These are phyloP conservation scores for Penicillium corylophilum DNA, from an alignment of 2,329 filamentous ascomycete genomes.

Conservation along the genomic window DNA sequence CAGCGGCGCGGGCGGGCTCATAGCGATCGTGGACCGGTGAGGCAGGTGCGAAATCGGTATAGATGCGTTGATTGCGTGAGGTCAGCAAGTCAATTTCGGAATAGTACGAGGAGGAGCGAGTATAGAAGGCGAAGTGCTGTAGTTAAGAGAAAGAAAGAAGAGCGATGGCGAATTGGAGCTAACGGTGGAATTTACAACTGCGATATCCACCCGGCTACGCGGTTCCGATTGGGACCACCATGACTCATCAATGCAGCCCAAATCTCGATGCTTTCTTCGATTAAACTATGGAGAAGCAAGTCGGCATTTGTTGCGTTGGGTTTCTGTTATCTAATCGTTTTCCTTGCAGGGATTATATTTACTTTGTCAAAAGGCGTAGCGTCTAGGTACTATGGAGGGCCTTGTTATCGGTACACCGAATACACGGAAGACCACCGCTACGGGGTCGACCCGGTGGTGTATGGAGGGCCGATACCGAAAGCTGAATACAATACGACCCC, in stretches of 20 bases:
- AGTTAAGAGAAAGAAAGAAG: not conserved
- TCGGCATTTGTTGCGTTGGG: not conserved
- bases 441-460: conserved; percentile 2
- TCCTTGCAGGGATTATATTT: not conserved
- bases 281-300: conserved; percentile 1
- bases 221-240: conserved; percentile 7
- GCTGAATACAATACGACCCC: conserved; percentile 15
- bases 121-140: not conserved
- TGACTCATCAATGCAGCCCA: conserved; percentile 17
- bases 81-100: not conserved
- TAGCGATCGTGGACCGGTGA: conserved; percentile 5
- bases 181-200: conserved; percentile 12
- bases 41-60: not conserved
- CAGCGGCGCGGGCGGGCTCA: conserved; percentile 28
- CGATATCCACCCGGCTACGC: conserved; percentile 12
- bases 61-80: not conserved
- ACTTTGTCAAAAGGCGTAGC: conserved; percentile 20
- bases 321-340: conserved; percentile 19
- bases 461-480: conserved; percentile 5
- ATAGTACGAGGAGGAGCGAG: not conserved
- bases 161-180: conserved; percentile 9
- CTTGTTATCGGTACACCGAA: not conserved
- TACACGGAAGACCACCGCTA: not conserved
- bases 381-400: conserved; percentile 3
- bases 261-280: conserved; percentile 1